Evolutionary conservation across 2,329 filamentous ascomycete species (phyloP).

Genomic region (Neopestalotiopsis clavispora): DNA sequence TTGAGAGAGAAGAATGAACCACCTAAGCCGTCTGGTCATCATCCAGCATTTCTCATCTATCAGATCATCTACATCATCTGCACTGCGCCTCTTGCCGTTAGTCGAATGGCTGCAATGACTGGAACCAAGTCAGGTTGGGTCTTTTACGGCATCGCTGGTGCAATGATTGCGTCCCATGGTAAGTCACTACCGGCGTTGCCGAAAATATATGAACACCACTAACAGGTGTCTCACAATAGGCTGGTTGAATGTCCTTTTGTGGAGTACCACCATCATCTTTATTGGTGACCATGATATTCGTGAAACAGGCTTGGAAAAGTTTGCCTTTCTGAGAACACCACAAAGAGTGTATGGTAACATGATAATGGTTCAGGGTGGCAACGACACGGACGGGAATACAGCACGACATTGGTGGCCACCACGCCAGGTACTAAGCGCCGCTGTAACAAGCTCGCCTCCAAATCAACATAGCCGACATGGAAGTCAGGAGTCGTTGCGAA

Average conservation of each 20-base stretch:
- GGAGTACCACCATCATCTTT: slow-evolving; percentile 16
- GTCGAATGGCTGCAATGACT: slow-evolving; percentile 10
- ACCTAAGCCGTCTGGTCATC: slow-evolving; percentile 15
- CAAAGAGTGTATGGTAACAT: slow-evolving; percentile 13
- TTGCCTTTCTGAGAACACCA: slow-evolving; percentile 13
- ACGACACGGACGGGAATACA: not conserved
- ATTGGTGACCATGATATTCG: slow-evolving; percentile 9
- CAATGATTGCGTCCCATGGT: slow-evolving; percentile 14
- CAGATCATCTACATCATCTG: slow-evolving; percentile 16
- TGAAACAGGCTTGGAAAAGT: slow-evolving; percentile 12
- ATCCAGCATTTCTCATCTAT: slow-evolving; percentile 14
- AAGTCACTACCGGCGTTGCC: not conserved
- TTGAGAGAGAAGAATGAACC: slow-evolving; percentile 2
- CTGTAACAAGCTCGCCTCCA: not conserved
- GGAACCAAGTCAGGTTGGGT: not conserved
- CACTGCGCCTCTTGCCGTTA: slow-evolving; percentile 5
- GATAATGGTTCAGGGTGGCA: slow-evolving; percentile 9
- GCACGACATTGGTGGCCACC: slow-evolving; percentile 1
- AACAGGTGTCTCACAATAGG: not conserved
- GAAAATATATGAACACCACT: not conserved
- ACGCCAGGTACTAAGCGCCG: not conserved
- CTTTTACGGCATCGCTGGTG: slow-evolving; percentile 4
- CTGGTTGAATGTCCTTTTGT: slow-evolving; percentile 14
- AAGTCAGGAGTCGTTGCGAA: slow-evolving; percentile 9
- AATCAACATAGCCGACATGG: not conserved